A percentile compares a stretch with the other conserved stretches of the same genome.
Conservation (phyloP, 2,329 filamentous ascomycete species). For the Penicillium hordei region DNA sequence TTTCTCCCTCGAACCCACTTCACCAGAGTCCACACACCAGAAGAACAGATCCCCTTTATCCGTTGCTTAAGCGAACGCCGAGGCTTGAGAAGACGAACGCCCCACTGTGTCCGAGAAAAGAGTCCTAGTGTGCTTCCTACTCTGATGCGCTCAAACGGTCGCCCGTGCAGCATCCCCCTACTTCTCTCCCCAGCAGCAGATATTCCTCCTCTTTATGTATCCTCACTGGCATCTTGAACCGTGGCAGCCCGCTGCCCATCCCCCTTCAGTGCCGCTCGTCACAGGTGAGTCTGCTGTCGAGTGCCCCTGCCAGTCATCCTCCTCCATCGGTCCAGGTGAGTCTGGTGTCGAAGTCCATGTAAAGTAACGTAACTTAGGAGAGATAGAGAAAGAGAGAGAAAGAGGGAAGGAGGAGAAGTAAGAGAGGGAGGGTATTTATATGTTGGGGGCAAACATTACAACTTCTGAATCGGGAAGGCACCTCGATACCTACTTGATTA, state of each 20-base stretch:
- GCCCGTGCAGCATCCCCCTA: conserved; percentile 3
- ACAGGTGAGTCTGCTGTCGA: background rate
- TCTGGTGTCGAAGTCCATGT: background rate
- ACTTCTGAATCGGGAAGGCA: background rate
- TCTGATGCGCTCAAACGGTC: conserved; percentile 5
- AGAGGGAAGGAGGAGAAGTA: background rate
- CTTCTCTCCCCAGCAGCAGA: conserved; percentile 2
- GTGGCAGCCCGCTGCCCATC: background rate
- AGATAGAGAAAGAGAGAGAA: background rate
- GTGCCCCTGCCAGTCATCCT: background rate
- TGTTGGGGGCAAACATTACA: background rate
- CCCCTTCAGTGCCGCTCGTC: background rate
- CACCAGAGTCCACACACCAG: conserved; percentile 7
- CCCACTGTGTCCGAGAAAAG: conserved; percentile 10
- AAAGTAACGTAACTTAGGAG: background rate
- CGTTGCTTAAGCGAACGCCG: conserved; percentile 7
- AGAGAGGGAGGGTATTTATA: background rate
- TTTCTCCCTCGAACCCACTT: conserved; percentile 5
- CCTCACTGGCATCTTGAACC: conserved; percentile 1
- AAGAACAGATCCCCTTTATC: background rate
- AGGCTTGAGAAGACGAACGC: conserved; percentile 10
- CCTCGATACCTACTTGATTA: background rate
- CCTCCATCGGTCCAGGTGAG: background rate
- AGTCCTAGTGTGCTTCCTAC: conserved; percentile 2
- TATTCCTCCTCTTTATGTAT: background rate